phyloP scores from a whole-genome alignment of 805 yeast genomes.

The Teunomyces panamensis region DNA sequence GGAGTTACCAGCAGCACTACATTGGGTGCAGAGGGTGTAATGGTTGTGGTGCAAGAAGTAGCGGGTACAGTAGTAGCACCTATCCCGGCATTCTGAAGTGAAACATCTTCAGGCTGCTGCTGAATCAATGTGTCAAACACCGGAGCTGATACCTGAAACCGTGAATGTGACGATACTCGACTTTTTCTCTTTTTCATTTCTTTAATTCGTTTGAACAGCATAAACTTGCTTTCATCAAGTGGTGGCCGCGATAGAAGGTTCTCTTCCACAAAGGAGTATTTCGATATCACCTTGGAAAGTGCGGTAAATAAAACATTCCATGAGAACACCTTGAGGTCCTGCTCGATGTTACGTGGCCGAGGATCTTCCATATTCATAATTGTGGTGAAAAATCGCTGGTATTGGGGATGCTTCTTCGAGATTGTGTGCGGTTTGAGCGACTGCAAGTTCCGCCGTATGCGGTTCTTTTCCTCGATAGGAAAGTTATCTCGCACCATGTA shows the following conservation, averaged over 20 bases:
- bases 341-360: constrained; percentile 66
- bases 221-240: background rate
- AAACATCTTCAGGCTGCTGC: background rate
- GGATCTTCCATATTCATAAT: constrained; percentile 64
- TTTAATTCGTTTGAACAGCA: constrained; percentile 2
- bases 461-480: constrained; percentile 65
- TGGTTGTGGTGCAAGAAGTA: no score
- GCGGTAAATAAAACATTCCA: constrained; percentile 58
- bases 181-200: background rate
- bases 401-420: constrained; percentile 39
- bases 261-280: constrained; percentile 38
- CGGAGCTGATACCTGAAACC: background rate
- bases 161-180: background rate
- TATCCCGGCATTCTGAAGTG: background rate
- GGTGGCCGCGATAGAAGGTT: background rate
- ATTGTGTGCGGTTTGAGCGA: constrained; percentile 60
- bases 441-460: constrained; percentile 65
- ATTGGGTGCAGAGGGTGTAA: no score
- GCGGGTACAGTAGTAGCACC: no score
- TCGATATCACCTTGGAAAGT: constrained; percentile 53
- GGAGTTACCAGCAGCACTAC: no score
- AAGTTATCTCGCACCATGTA: constrained; percentile 53
- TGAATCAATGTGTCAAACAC: background rate
- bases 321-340: constrained; percentile 63
- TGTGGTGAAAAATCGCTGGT: constrained; percentile 26